phyloP scores from a whole-genome alignment of 164 flowering plant species.

The Aristolochia californica region DNA sequence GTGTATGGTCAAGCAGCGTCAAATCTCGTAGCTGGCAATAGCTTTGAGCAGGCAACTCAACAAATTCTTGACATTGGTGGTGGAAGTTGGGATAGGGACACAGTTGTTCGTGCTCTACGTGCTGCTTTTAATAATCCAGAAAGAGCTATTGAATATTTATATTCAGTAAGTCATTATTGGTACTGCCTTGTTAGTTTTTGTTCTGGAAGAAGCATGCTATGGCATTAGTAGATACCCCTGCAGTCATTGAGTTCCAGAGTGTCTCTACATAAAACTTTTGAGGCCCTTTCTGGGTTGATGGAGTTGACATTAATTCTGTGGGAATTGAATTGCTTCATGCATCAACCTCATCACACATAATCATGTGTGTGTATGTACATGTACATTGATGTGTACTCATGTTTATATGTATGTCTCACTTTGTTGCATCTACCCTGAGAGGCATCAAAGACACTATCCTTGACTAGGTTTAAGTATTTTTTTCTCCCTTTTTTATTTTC shows the following conservation, averaged over 20 bases:
- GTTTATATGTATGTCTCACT: too few species aligned
- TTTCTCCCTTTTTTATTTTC: too few species aligned
- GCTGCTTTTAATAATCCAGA: constrained; percentile 97
- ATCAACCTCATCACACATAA: neutral
- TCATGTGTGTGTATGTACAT: too few species aligned
- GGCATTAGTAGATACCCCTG: too few species aligned
- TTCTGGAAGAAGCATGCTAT: too few species aligned
- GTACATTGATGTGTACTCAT: too few species aligned
- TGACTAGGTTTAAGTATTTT: too few species aligned
- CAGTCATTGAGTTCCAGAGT: neutral
- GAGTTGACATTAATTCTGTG: neutral
- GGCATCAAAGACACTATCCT: too few species aligned
- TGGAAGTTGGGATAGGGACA: constrained; percentile 92
- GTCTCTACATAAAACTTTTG: neutral
- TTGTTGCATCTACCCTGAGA: too few species aligned
- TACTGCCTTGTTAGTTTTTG: neutral
- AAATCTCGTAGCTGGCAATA: constrained; percentile 74
- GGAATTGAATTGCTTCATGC: neutral
- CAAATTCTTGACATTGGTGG: constrained; percentile 96
- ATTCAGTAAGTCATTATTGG: constrained; percentile 44
- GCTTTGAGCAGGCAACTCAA: constrained; percentile 55
- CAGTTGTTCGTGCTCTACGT: constrained; percentile 83
- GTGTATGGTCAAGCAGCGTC: constrained; percentile 87
- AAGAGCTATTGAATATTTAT: constrained; percentile 91
- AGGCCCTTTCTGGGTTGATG: neutral